phyloP scores from a whole-genome alignment of 345 rosid species.

The Pugionium dolabratum region DNA sequence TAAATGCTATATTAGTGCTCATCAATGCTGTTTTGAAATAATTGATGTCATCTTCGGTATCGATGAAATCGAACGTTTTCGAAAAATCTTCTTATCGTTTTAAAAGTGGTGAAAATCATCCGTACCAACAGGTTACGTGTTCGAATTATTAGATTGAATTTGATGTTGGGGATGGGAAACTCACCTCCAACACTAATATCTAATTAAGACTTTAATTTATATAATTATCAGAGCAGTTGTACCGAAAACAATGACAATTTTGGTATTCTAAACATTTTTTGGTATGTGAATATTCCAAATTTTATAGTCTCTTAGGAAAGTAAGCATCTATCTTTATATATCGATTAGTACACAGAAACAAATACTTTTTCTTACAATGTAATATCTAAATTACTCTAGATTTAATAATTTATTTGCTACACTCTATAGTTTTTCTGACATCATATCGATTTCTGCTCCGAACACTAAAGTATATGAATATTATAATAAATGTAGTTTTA shows the following conservation, averaged over 20 bases:
- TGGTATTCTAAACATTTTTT: constrained; percentile 16
- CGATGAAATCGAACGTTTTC: too few species aligned
- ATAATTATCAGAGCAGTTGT: constrained; percentile 8
- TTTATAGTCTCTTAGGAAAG: neutral
- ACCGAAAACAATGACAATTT: constrained; percentile 27
- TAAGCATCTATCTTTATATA: neutral
- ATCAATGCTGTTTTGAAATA: too few species aligned
- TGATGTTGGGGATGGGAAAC: too few species aligned
- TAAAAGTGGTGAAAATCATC: too few species aligned
- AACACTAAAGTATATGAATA: constrained; percentile 8
- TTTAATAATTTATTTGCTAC: constrained; percentile 6
- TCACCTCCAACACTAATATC: neutral
- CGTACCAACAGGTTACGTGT: too few species aligned
- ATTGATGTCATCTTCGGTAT: too few species aligned
- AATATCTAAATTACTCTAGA: neutral
- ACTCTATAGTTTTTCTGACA: constrained; percentile 25
- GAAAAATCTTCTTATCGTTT: too few species aligned
- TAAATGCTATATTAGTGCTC: too few species aligned
- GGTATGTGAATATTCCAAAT: constrained; percentile 22
- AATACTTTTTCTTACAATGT: neutral
- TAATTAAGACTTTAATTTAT: neutral
- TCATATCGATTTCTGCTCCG: constrained; percentile 16
- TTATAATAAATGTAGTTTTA: neutral
- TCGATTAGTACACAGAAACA: neutral
- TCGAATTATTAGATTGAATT: too few species aligned